phyloP scores from a whole-genome alignment of 768 basidiomycete genomes.

The Trametes sanguinea region DNA sequence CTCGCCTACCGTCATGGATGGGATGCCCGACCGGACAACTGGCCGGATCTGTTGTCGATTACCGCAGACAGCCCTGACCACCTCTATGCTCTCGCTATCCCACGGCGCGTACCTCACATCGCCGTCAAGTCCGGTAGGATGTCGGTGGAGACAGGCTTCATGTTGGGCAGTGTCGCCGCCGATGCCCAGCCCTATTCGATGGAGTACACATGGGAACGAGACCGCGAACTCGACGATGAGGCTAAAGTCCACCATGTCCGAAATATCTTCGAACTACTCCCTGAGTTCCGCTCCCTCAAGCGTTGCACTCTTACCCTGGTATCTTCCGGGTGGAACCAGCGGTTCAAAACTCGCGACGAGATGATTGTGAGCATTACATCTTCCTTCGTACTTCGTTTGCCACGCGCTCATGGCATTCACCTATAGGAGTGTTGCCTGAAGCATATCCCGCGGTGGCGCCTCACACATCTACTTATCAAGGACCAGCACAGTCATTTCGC shows the following conservation, averaged over 20 bases:
- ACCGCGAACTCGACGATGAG: neutral
- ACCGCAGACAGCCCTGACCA: neutral
- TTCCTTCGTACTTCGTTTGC: no score
- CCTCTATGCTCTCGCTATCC: neutral
- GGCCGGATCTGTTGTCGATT: neutral
- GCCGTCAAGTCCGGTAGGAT: neutral
- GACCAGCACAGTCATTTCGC: no score
- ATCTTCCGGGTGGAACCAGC: no score
- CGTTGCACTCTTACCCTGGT: neutral
- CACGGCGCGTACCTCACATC: neutral
- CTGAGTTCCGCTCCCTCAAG: neutral
- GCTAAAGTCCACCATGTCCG: neutral
- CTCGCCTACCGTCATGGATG: no score
- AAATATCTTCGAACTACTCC: neutral
- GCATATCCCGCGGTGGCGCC: no score
- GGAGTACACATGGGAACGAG: neutral
- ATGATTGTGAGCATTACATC: no score
- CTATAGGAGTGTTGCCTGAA: no score
- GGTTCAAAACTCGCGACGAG: no score
- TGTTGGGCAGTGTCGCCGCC: neutral
- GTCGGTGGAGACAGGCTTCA: neutral
- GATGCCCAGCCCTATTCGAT: neutral
- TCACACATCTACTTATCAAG: no score
- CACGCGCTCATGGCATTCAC: no score
- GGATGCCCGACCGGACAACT: neutral